Evolutionary conservation across 2,329 filamentous ascomycete species (phyloP).

Genomic region (Daldinia sp.): DNA sequence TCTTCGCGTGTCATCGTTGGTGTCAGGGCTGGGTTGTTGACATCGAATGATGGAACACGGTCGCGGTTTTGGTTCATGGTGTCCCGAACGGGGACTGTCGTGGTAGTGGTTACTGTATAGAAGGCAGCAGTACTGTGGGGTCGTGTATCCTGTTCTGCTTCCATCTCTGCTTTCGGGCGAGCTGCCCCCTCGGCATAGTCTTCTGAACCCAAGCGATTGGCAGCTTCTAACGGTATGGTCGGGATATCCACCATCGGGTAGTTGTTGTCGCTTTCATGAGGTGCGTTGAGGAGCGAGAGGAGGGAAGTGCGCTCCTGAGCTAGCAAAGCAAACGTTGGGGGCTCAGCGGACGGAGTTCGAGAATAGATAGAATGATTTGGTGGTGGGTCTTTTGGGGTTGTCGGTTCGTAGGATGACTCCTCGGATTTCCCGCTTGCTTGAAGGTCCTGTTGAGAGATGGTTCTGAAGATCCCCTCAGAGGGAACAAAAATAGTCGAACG

Average conservation of each 20-base stretch:
- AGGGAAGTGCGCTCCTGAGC: slow-evolving; percentile 65
- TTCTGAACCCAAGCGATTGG: background rate
- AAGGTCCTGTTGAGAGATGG: slow-evolving; percentile 63
- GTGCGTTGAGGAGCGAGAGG: slow-evolving; percentile 67
- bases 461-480: slow-evolving; percentile 69
- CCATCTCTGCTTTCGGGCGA: slow-evolving; percentile 8
- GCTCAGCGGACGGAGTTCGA: slow-evolving; percentile 69
- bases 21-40: slow-evolving; percentile 65
- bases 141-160: slow-evolving; percentile 40
- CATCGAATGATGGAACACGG: slow-evolving; percentile 57
- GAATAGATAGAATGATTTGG: slow-evolving; percentile 56
- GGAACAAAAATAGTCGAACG: slow-evolving; percentile 67
- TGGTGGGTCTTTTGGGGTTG: slow-evolving; percentile 44
- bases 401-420: slow-evolving; percentile 44
- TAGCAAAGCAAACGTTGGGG: slow-evolving; percentile 65
- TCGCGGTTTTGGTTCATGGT: slow-evolving; percentile 39
- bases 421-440: slow-evolving; percentile 52
- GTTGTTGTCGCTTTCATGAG: slow-evolving; percentile 52
- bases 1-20: slow-evolving; percentile 76
- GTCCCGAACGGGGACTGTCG: slow-evolving; percentile 61
- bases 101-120: slow-evolving; percentile 60
- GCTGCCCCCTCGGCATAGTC: background rate
- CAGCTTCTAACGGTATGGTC: slow-evolving; percentile 38
- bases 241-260: slow-evolving; percentile 49
- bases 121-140: slow-evolving; percentile 58